Base-by-base conservation (phyloP, 108 stramenopile genomes). In the Conticribra guillardii region DNA sequence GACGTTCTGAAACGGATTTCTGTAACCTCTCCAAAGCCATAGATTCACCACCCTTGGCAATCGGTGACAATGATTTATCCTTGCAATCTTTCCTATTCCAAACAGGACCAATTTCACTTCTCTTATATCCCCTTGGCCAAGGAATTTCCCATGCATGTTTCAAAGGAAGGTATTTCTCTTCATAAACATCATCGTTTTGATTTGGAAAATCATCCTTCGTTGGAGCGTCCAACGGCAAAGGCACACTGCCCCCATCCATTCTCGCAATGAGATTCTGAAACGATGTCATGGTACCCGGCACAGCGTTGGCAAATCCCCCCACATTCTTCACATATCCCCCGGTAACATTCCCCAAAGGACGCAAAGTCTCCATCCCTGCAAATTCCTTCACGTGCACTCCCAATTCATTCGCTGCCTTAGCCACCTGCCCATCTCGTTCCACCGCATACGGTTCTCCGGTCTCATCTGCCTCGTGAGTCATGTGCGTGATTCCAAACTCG, bases 381-480 rank as follows among this genome's bases (percentile, higher is more conserved):
- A 70, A 86, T 3, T 60, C 65, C 23, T 68, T 32, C 3, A 96
- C 74, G 3, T 82, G 53, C n/a, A 94, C 79, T 1, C 72, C 76
- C 21, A 29, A 29, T 46, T 78, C 27, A 28, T 62, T 48, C 1
- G 85, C 84, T 8, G 75, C 54, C n/a, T 87, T 64, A 15, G 83
- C 71, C 0, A 93, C 82, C 17, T 80, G 63, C 9, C 54, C 74
- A 72, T 96, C 96, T 2, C 85, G 60, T 63, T 86, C 64, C 29
- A 71, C 59, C 9, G 87, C 84, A 56, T 87, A 87, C 1, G 84
- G 82, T 69, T 88, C 87, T 8, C 82, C 82, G 19, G 85, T 79
- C 61, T 93, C 88, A 31, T 88, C 85, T 50, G 76, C 71, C 22
- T 91, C 90, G 57, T 77, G 86, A 5, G 85, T 92, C 47, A 97